Base-by-base conservation (phyloP, 2,329 filamentous ascomycete species). In the Amphichorda felina region DNA sequence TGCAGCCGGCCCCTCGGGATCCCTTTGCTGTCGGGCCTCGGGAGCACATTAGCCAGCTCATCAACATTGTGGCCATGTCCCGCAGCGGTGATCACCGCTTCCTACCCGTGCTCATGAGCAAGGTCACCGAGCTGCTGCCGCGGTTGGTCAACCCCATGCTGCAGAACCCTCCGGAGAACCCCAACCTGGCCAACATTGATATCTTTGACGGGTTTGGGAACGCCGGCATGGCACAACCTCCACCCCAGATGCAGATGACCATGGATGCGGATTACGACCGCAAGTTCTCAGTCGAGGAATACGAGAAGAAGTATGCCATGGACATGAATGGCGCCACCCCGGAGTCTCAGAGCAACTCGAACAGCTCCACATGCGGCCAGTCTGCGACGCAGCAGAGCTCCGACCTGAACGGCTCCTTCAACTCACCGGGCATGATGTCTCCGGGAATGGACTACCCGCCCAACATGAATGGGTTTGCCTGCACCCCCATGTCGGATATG, bases 61-160 rank as follows among this genome's bases (percentile, higher is more conserved):
- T 83, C 28, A 73, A 71, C 39, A 67, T 86, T 8, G 64, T 87
- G 3, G 76, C 78, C 2, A 64, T 75, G 8, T 68, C 91, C 14
- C 81, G 82, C n/a, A 79, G 75, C 38, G 83, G 83, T 6, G 72
- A 88, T 38, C 72, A 80, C 41, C 79, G 81, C 35, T 91, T 86
- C 51, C 63, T 89, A 11, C 84, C 84, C 3, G 66, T 93, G 1
- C 67, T 94, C 2, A 59, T 91, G 37, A 72, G 71, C 52, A 91
- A 89, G 59, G 71, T 89, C 27, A 70, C 79, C 41, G 81, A 89
- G 29, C 68, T 80, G 3, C 60, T 88, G 3, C 80, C 81, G 7
- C 66, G 66, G 11, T 60, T 79, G 13, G 64, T 67, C 39, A 75
- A 70, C 43, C 75, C 75, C 1, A 69, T 74, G 61, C 64, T 79